These are phyloP conservation scores for Agrocybe praecox DNA, from an alignment of 768 basidiomycete species.

Conservation along the genomic window DNA sequence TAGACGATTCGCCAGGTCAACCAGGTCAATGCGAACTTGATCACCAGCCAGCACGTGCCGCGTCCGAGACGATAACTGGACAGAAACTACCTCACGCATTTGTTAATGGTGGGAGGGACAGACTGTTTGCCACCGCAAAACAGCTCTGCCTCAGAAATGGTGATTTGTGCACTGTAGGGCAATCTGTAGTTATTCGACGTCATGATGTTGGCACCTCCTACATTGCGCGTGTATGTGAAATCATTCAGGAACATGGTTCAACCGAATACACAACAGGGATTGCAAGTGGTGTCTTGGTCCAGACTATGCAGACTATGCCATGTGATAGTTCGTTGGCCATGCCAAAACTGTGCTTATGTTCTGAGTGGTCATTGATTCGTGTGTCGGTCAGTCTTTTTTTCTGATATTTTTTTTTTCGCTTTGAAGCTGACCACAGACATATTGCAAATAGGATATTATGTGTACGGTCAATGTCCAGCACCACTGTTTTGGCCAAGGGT, in stretches of 20 bases:
- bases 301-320: background rate
- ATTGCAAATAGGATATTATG: background rate
- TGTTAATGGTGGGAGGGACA: too few relatives aligned
- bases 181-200: conserved; percentile 7
- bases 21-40: background rate
- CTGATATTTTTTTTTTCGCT: too few relatives aligned
- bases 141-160: background rate
- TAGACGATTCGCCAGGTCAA: background rate
- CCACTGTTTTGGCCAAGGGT: background rate
- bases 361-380: too few relatives aligned
- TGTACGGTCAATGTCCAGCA: conserved; percentile 1
- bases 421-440: too few relatives aligned
- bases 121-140: background rate
- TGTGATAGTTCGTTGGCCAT: background rate
- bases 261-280: background rate
- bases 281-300: conserved; percentile 3
- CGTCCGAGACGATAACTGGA: background rate
- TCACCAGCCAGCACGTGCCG: background rate
- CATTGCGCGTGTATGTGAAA: background rate
- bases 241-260: conserved; percentile 1
- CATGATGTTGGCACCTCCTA: background rate
- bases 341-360: too few relatives aligned
- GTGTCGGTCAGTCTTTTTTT: too few relatives aligned
- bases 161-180: conserved; percentile 2
- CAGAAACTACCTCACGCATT: background rate